Evolutionary conservation across 1,139 yeast species (phyloP), one percentile per base, ranked within the genome.

Genomic region (Yamadazyma atlantica): DNA sequence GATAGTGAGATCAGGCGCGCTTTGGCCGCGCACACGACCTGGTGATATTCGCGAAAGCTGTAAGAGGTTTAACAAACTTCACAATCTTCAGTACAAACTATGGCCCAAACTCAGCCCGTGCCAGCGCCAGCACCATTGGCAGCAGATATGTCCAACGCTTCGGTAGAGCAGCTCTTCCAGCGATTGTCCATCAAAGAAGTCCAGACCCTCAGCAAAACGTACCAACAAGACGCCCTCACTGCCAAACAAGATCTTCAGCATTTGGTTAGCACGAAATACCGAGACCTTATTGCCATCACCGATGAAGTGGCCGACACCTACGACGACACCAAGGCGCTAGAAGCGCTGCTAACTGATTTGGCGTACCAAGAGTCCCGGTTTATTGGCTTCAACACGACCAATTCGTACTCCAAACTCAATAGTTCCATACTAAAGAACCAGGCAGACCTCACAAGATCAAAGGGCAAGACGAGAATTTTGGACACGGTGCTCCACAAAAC

Each of bases 251-350:
- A 78, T 36, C 63, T 84, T 21, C 77, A 84, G 40, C 50, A 62
- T 2, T 62, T 83, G 32, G 88, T 85, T 9, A 87, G 89, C 3
- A 62, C 62, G 29, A 79, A 82, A 53, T 84, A 83, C 55, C 65
- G 86, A 38, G 89, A 84, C 48, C 64, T 85, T 49, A 68, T 85
- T 26, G 66, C 74, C 28, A 83, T 85, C 5, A 86, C 90, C 0
- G 89, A 84, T 50, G 78, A 79, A 42, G 81, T 85, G 27, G 75
- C 74, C 29, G 61, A 60, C 5, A 80, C 83, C 80, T 67, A 76
- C 45, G 51, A 53, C 2, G 49, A 67, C 9, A 67, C 78, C 1
- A 46, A 49, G 9, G 42, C 38, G 1, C 53, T 64, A 2, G 66
- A 69, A 34, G 48, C 51, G 7, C 46, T 51, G 8, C 45, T 71